Percentiles rank a stretch among this genome's conserved stretches.
These are phyloP conservation scores for Syzygium aromaticum DNA, from an alignment of 345 rosid species.

Conservation along the genomic window DNA sequence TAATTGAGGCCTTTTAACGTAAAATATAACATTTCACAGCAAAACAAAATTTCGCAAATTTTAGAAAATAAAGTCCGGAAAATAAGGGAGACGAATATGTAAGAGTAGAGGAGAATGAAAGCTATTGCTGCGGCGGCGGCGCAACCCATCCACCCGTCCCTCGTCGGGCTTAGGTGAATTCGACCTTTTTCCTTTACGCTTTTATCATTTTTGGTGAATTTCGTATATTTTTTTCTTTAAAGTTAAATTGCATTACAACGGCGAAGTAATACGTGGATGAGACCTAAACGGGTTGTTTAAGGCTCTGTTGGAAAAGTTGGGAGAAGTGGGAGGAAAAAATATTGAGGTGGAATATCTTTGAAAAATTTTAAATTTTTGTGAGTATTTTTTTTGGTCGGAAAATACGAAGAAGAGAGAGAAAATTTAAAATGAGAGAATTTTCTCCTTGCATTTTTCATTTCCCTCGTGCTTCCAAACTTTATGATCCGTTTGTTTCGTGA, in stretches of 20 bases:
- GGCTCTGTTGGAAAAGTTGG: neutral
- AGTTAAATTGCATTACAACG: neutral
- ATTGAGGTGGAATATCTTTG: neutral
- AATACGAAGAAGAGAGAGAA: neutral
- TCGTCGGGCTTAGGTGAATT: no score
- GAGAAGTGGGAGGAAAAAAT: neutral
- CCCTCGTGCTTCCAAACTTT: neutral
- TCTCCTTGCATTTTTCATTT: neutral
- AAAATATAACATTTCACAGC: no score
- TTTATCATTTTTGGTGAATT: neutral
- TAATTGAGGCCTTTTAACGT: no score
- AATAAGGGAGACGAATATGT: no score
- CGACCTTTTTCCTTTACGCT: neutral
- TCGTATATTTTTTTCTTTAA: neutral
- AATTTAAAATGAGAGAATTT: neutral
- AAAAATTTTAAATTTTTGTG: neutral
- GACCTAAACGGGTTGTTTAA: neutral
- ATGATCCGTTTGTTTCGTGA: no score
- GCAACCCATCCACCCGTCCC: no score
- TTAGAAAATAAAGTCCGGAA: no score
- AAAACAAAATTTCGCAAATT: no score
- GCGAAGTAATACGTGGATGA: neutral
- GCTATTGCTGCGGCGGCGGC: no score
- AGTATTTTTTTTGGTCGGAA: neutral
- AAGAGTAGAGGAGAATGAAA: no score